Base-by-base conservation (phyloP, 148 eudicot species). In the Linanthus parryae region DNA sequence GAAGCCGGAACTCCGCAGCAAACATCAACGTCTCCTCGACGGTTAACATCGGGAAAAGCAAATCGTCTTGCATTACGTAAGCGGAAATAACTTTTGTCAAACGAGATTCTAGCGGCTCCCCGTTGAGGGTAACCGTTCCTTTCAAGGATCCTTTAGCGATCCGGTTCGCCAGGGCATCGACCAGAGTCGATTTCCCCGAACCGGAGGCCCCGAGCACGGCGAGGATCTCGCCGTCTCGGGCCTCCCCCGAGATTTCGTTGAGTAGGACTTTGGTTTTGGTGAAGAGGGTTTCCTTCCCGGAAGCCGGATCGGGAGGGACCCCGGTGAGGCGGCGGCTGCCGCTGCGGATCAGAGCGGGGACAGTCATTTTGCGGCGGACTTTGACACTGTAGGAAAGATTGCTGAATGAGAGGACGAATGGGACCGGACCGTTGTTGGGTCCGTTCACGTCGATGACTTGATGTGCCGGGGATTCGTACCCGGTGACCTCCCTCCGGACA, bases 51-150 rank as follows among this genome's bases (percentile, higher is more conserved):
- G 97, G 97, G 25, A 84, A 88, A 8, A 88, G 52, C 11, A 88
- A 67, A 38, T 88, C 97, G 27, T 88, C 97, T 45, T 88, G 97
- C 97, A 88, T 88, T 0, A 88, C 90, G 51, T 88, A 88, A 34
- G 97, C 97, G 13, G 97, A 88, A 5, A 88, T 88, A 0, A 70
- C 74, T 39, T 84, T 81, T 17, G 68, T 65, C 23, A 84, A 55
- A 60, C 75, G 81, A 0, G 94, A 82, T n/a, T 82, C 84, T 59
- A 84, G 58, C 20, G 60, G 68, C 17, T 88, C 94, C 2, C 82
- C 94, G 48, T 88, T 88, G 20, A 88, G 52, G 20, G 51, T 69
- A 7, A 84, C 65, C 0, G 53, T 56, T 2, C 97, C 97, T 13
- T 71, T 74, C 9, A 88, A 44, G 62, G 89, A 84, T 3, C 71